Conservation (phyloP, 352 stramenopile genomes). For the Pythium brachiatum region DNA sequence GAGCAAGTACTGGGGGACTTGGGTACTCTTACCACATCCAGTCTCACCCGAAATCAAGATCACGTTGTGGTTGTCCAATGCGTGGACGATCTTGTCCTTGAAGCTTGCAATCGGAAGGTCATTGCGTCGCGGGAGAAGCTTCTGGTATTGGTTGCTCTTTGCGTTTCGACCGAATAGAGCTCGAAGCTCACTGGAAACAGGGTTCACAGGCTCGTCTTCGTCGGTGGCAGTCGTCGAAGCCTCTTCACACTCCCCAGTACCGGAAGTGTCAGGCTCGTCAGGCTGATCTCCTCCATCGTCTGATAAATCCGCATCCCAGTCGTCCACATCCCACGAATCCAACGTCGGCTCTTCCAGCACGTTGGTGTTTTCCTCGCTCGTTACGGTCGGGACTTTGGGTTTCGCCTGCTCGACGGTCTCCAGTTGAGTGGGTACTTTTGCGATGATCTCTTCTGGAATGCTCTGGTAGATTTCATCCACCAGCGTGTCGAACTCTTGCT, state of each 20-base stretch:
- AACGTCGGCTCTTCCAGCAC: conserved; percentile 15
- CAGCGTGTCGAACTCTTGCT: conserved; percentile 51
- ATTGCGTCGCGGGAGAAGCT: conserved; percentile 43
- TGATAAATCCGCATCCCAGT: conserved; percentile 67
- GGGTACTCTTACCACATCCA: conserved; percentile 94
- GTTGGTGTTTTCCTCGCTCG: not conserved
- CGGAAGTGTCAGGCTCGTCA: not conserved
- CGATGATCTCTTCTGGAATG: conserved; percentile 50
- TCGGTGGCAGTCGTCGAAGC: not conserved
- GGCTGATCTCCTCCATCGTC: conserved; percentile 18
- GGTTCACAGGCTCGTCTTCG: not conserved
- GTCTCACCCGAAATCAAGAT: conserved; percentile 95
- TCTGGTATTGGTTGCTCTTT: conserved; percentile 11
- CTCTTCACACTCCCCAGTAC: not conserved
- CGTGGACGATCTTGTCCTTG: conserved; percentile 75
- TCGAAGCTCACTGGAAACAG: conserved; percentile 3
- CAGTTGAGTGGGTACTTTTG: conserved; percentile 22
- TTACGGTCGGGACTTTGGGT: not conserved
- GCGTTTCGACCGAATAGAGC: conserved; percentile 18
- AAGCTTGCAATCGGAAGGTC: conserved; percentile 80
- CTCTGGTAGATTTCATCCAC: conserved; percentile 45
- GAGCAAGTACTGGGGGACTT: conserved; percentile 97
- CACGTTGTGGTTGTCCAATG: conserved; percentile 82
- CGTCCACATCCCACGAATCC: conserved; percentile 61
- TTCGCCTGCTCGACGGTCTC: not conserved